A percentile compares a stretch with the other conserved stretches of the same genome.
These are phyloP conservation scores for Gynandropsis gynandra DNA, from an alignment of 345 rosid species.

Conservation along the genomic window DNA sequence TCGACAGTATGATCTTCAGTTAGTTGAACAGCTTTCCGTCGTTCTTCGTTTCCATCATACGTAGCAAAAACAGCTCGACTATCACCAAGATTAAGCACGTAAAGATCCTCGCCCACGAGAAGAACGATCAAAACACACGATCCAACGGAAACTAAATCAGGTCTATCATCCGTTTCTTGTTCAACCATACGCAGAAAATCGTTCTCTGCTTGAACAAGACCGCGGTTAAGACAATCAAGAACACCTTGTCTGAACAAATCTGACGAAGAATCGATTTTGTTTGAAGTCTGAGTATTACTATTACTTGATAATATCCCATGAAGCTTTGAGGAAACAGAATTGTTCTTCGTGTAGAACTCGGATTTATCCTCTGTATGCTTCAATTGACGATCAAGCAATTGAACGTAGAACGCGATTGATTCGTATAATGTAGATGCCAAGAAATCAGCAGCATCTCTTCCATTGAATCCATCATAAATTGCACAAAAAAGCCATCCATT, in stretches of 20 bases:
- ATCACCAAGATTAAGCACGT: conserved; percentile 79
- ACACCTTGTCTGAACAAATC: conserved; percentile 58
- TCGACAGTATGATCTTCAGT: conserved; percentile 84
- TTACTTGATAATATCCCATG: conserved; percentile 13
- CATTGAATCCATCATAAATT: conserved; percentile 90
- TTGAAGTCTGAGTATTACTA: conserved; percentile 5
- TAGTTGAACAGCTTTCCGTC: conserved; percentile 75
- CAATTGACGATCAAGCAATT: conserved; percentile 48
- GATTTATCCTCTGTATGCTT: conserved; percentile 32
- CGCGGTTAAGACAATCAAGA: conserved; percentile 67
- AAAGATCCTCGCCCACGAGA: conserved; percentile 68
- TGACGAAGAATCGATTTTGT: conserved; percentile 25
- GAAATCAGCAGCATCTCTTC: conserved; percentile 99
- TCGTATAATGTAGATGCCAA: conserved; percentile 89
- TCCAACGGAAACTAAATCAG: conserved; percentile 91
- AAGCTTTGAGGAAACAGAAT: conserved; percentile 13
- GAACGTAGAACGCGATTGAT: conserved; percentile 48
- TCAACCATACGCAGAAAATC: conserved; percentile 90
- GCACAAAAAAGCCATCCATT: conserved; percentile 89
- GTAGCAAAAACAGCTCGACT: conserved; percentile 91
- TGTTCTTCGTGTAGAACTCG: conserved; percentile 25
- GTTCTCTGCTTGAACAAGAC: conserved; percentile 72
- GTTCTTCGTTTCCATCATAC: conserved; percentile 31
- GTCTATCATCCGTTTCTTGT: conserved; percentile 98
- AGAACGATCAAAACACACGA: conserved; percentile 85